phyloP scores from a whole-genome alignment of 1,284 basidiomycete species.

The Vanrija pseudolonga region DNA sequence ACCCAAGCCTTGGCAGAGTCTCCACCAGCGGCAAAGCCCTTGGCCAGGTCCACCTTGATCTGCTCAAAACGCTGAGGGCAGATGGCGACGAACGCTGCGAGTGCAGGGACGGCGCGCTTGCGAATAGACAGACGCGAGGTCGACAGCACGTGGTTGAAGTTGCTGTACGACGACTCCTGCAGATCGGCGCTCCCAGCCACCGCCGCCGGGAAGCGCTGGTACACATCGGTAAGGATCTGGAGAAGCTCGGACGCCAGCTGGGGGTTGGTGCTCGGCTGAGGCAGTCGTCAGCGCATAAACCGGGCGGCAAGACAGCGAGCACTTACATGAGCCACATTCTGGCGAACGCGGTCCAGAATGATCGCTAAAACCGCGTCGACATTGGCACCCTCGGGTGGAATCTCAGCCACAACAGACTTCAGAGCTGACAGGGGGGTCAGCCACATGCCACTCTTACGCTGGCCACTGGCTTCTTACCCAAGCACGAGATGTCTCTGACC shows the following conservation, averaged over 20 bases:
- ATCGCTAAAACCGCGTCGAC: background rate
- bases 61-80: constrained; percentile 29
- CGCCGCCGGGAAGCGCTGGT: constrained; percentile 73
- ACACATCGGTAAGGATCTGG: constrained; percentile 85
- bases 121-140: constrained; percentile 77
- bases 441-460: background rate
- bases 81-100: constrained; percentile 49
- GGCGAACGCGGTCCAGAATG: constrained; percentile 46
- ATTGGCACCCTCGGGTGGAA: constrained; percentile 43
- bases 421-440: constrained; percentile 58
- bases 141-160: constrained; percentile 70
- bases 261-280: constrained; percentile 60
- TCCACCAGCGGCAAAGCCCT: constrained; percentile 23
- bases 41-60: constrained; percentile 25
- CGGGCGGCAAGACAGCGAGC: background rate
- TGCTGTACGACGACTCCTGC: constrained; percentile 60
- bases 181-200: constrained; percentile 56
- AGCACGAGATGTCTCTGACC: constrained; percentile 77
- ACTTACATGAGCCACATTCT: constrained; percentile 58
- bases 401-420: constrained; percentile 88
- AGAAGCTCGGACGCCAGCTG: constrained; percentile 83
- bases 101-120: constrained; percentile 80
- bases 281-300: constrained; percentile 8
- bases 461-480: constrained; percentile 63
- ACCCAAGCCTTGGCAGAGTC: constrained; percentile 35